Percentiles rank a stretch among this genome's conserved stretches.
Conservation (phyloP, 495 filamentous ascomycete species). For the Pyrenula aspistea region DNA sequence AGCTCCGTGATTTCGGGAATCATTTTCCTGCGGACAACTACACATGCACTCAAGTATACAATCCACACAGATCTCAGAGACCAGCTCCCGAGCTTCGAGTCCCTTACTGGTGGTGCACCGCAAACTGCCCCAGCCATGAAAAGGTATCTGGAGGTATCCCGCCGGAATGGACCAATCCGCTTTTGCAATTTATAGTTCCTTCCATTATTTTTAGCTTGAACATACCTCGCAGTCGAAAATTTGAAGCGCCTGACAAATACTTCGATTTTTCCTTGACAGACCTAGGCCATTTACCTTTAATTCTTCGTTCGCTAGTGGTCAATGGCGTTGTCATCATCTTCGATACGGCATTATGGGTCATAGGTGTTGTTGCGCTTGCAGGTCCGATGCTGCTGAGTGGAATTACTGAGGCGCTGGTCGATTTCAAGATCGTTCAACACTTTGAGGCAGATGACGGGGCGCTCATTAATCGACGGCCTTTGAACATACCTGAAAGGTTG, state of each 20-base stretch:
- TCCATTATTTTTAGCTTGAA: background rate
- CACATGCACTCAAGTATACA: background rate
- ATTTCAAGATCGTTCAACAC: slow-evolving; percentile 9
- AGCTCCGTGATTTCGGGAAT: background rate
- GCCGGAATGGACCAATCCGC: background rate
- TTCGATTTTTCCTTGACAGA: background rate
- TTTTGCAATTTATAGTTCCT: background rate
- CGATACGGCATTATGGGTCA: slow-evolving; percentile 22
- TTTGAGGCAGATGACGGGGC: background rate
- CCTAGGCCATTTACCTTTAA: background rate
- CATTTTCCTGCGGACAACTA: background rate
- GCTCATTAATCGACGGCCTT: background rate
- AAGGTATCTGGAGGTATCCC: background rate
- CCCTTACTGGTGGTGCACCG: background rate
- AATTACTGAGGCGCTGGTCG: slow-evolving; percentile 25
- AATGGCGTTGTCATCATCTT: slow-evolving; percentile 5
- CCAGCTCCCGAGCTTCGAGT: background rate
- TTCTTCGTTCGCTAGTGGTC: background rate
- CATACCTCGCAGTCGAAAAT: background rate
- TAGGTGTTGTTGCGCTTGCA: slow-evolving; percentile 20
- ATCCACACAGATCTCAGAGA: background rate
- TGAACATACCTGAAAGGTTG: background rate
- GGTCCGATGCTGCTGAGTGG: slow-evolving; percentile 28
- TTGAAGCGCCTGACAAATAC: background rate
- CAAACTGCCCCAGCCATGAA: background rate